A percentile compares a stretch with the other conserved stretches of the same genome.
Evolutionary conservation across 768 basidiomycete genomes (phyloP).

Genomic region (Kockovaella imperatae): DNA sequence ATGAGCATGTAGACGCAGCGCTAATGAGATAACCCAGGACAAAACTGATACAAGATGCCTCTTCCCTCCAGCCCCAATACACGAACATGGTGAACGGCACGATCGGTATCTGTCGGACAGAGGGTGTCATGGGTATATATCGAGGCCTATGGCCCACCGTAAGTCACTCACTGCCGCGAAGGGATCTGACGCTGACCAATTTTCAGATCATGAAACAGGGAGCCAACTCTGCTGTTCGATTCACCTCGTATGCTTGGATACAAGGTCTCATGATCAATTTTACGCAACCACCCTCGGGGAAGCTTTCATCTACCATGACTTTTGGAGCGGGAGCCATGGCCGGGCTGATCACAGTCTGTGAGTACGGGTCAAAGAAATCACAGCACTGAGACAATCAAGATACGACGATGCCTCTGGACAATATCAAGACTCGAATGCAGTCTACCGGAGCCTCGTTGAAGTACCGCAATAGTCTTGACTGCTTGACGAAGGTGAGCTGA

Average conservation of each 20-base stretch:
- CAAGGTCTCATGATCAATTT: not conserved
- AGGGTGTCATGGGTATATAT: slow-evolving; percentile 66
- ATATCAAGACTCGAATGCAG: not conserved
- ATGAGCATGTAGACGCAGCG: not conserved
- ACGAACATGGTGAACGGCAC: slow-evolving; percentile 80
- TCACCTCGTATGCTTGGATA: not conserved
- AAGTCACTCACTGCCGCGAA: no score
- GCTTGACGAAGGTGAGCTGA: slow-evolving; percentile 41
- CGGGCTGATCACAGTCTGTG: not conserved
- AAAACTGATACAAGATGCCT: slow-evolving; percentile 86
- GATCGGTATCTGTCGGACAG: slow-evolving; percentile 62
- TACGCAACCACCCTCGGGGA: not conserved
- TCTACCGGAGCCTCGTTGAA: slow-evolving; percentile 65
- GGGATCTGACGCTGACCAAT: no score
- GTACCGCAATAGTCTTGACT: slow-evolving; percentile 88
- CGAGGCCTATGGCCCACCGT: slow-evolving; percentile 86
- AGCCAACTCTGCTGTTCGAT: not conserved
- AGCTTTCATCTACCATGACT: not conserved
- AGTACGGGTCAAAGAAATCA: not conserved
- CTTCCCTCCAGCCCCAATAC: slow-evolving; percentile 70
- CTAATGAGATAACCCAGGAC: slow-evolving; percentile 52
- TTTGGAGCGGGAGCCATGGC: not conserved
- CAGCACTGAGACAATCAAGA: not conserved
- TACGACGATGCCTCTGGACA: not conserved
- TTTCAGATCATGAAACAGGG: not conserved